Conservation (phyloP, 331 rosid species). For the Rhamnella rubrinervis region DNA sequence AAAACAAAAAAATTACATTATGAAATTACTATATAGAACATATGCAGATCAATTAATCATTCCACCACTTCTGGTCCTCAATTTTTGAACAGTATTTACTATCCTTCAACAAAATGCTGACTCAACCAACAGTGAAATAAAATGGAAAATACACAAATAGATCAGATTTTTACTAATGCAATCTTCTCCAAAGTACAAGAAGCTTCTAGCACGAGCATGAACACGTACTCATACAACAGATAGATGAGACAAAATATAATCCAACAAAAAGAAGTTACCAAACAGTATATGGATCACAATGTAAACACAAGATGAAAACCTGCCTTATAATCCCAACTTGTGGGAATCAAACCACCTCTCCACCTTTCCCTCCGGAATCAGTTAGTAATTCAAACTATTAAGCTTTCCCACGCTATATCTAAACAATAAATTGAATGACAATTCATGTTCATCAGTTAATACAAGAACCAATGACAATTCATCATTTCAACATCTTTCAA, state of each 20-base stretch:
- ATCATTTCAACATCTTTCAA: not conserved
- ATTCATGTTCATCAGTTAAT: not conserved
- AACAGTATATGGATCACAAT: too few species aligned
- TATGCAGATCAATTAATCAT: not conserved
- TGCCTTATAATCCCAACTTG: not conserved
- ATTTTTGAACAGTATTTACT: not conserved
- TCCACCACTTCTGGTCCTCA: conserved; percentile 7
- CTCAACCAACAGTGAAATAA: not conserved
- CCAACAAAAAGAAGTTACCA: too few species aligned
- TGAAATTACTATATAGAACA: conserved; percentile 5
- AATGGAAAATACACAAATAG: not conserved
- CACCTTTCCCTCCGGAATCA: not conserved
- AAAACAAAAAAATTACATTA: conserved; percentile 11
- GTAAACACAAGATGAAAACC: too few species aligned
- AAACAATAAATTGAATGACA: not conserved
- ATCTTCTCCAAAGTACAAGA: not conserved
- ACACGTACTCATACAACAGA: not conserved
- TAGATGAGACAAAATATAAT: not conserved
- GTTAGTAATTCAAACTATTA: too few species aligned
- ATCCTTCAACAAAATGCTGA: not conserved
- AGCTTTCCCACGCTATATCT: not conserved
- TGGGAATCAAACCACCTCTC: not conserved
- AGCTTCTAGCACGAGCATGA: not conserved
- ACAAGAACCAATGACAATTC: not conserved
- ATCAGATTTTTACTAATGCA: not conserved